Evolutionary conservation across 192 early-diverging fungal species (phyloP), one percentile per base, ranked within the genome.

Genomic region (Gamsiella multidivaricata): DNA sequence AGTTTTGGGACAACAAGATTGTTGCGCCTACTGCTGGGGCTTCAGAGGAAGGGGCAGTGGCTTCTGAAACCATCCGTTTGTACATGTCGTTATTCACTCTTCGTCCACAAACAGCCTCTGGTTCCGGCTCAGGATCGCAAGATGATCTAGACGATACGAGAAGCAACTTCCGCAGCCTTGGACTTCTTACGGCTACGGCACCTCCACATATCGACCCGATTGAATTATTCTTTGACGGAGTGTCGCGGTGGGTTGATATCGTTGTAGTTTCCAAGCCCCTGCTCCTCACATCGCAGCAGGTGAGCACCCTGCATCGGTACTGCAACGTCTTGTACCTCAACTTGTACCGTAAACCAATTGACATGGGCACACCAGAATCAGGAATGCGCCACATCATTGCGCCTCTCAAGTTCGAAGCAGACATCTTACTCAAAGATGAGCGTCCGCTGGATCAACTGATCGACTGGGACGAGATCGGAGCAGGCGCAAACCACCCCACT

Each of bases 1-100:
- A 11, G 59, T 82, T 53, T 54, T 83, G 31, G 66, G 70, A 11
- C 18, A 79, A 29, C 42, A 69, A 43, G 28, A 82, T 47, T 34
- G 56, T 52, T 46, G 45, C 45, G n/a, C 45, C 45, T 4, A 46
- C 45, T 18, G 45, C 4, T n/a, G 45, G 4, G 12, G 5, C 10
- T 18, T 4, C 9, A 18, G 45, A 18, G 37, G 37, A 39, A 39
- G 5, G 7, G 5, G 12, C 7, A 39, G 37, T 39, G 37, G 37
- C 7, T 5, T 39, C 7, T 39, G 36, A 57, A 7, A 10, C 34
- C 0, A 22, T 42, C 32, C 17, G 10, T 10, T 7, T 61, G 15
- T 14, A 61, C 28, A 46, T 46, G 45, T 47, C 31, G 14, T 8
- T 10, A 12, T 53, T 53, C 32, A 45, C 29, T 22, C 45, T 61